Base-by-base conservation (phyloP, 164 flowering plant species). In the Sextonia rubra region DNA sequence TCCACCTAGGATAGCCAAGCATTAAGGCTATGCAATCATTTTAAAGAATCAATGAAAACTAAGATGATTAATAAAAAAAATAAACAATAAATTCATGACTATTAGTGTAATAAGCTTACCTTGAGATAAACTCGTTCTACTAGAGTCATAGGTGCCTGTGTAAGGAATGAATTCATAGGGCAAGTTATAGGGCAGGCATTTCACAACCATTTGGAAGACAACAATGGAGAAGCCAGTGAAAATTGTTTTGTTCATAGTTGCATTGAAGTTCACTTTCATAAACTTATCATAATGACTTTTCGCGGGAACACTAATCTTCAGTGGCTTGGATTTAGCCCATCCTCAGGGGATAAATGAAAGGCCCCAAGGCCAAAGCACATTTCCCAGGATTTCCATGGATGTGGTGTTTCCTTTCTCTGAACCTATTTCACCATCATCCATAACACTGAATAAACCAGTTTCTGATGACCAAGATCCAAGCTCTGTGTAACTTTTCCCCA, bases 271-370 rank as follows among this genome's bases (percentile, higher is more conserved):
- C 47, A 83, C 81, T 71, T 79, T 77, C 60, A 89, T 86, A 68
- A 89, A 85, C 73, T 83, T 69, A 15, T 78, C 70, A 24, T 87
- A 87, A 1, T 77, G 11, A 1, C 83, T 68, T 27, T 64, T 74
- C 0, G 73, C 84, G 0, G 92, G 91, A 64, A 90, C 80, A 29
- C 85, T 88, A 12, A 90, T 85, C 49, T 47, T 80, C 77, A 90
- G 64, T 77, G 22, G 88, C 86, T 60, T 77, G 22, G 88, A 86
- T 82, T 83, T 78, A 25, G 77, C 77, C 90, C 90, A 86, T 17
- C 91, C 89, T 76, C 69, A 79, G 0, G 93, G 91, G 3, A 15
- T 48, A 4, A 69, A 12, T 37, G 58, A 22, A 61, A 64, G 0
- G 29, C 74, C 69, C 3, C 77, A 76, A 0, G 82, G 80, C 79